Evolutionary conservation across 441 rosid genomes (phyloP).

Genomic region (Viola pubescens): DNA sequence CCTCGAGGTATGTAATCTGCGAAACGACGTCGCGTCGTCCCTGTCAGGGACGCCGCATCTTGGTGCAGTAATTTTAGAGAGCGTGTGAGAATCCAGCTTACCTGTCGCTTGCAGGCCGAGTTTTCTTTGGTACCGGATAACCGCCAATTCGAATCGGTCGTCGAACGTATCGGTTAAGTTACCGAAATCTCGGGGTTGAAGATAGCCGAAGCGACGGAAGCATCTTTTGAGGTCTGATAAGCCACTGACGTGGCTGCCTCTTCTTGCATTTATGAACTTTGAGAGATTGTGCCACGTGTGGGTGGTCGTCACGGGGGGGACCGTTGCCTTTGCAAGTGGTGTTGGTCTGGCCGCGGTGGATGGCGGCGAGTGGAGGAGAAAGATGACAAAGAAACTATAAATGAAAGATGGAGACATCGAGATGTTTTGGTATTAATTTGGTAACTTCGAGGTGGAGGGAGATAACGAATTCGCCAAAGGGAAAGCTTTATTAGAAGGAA

Average conservation of each 20-base stretch:
- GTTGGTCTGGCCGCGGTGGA: slow-evolving; percentile 18
- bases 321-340: slow-evolving; percentile 2
- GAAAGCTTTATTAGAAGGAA: slow-evolving; percentile 32
- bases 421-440: slow-evolving; percentile 1
- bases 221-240: slow-evolving; percentile 43
- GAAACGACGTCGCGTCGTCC: background rate
- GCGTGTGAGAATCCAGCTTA: slow-evolving; percentile 40
- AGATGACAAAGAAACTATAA: slow-evolving; percentile 17
- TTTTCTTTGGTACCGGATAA: slow-evolving; percentile 35
- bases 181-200: slow-evolving; percentile 10
- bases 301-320: background rate
- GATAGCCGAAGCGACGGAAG: slow-evolving; percentile 51
- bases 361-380: slow-evolving; percentile 18
- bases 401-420: slow-evolving; percentile 3
- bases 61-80: slow-evolving; percentile 35
- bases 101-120: slow-evolving; percentile 48
- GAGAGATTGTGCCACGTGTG: slow-evolving; percentile 23
- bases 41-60: slow-evolving; percentile 55
- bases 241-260: slow-evolving; percentile 25
- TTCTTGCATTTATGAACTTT: slow-evolving; percentile 23
- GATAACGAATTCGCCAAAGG: slow-evolving; percentile 1
- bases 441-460: background rate
- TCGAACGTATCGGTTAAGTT: slow-evolving; percentile 26
- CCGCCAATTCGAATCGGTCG: slow-evolving; percentile 30
- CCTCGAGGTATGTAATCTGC: slow-evolving; percentile 23